phyloP scores from a whole-genome alignment of 768 basidiomycete species.

The Boletellus ananas region DNA sequence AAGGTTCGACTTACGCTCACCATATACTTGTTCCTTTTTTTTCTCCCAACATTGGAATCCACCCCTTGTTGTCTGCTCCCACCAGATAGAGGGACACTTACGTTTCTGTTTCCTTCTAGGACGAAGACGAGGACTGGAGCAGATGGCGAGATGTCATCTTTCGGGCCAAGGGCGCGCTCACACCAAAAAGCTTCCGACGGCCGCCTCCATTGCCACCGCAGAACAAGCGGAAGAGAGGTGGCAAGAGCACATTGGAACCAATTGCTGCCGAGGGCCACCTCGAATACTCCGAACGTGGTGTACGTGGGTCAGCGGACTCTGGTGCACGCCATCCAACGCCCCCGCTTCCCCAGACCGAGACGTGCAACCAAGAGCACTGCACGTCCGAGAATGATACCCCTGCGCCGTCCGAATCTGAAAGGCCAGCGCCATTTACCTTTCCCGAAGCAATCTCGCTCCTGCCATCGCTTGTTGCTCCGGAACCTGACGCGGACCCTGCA shows the following conservation, averaged over 20 bases:
- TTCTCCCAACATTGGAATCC: neutral
- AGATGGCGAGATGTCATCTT: constrained; percentile 86
- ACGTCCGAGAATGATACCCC: neutral
- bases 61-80: neutral
- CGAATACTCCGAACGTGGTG: neutral
- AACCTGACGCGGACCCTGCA: constrained; percentile 34
- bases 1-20: constrained; percentile 47
- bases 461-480: constrained; percentile 17
- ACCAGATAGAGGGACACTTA: constrained; percentile 1
- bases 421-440: constrained; percentile 35
- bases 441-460: constrained; percentile 46
- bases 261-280: neutral
- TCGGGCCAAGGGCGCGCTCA: constrained; percentile 61
- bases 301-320: neutral
- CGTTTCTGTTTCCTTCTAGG: constrained; percentile 38
- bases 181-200: constrained; percentile 27
- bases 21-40: neutral
- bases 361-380: neutral
- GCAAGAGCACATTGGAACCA: constrained; percentile 25
- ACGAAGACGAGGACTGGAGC: constrained; percentile 85
- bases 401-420: neutral
- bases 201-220: constrained; percentile 50
- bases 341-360: neutral
- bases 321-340: neutral
- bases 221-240: constrained; percentile 58